phyloP scores from a whole-genome alignment of 768 basidiomycete genomes.

The Saitozyma sp. region DNA sequence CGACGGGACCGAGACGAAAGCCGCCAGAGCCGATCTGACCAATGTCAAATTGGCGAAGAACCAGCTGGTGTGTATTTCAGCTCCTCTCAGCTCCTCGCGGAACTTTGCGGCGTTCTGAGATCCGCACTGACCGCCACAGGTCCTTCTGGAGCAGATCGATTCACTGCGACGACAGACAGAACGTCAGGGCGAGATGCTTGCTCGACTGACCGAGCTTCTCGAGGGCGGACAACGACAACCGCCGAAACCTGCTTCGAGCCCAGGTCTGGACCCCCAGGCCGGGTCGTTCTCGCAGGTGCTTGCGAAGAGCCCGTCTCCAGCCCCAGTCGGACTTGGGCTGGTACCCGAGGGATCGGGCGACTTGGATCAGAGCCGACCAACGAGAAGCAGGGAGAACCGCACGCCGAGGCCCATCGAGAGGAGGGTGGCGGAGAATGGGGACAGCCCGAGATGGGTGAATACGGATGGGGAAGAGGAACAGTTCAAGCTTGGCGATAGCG shows the following conservation, averaged over 20 bases:
- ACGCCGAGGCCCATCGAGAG: not conserved
- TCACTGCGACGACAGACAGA: conserved; percentile 47
- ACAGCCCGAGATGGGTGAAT: not conserved
- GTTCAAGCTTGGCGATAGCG: not conserved
- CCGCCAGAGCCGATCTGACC: conserved; percentile 38
- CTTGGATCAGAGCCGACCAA: conserved; percentile 5
- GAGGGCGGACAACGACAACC: no score
- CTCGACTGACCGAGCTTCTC: conserved; percentile 11
- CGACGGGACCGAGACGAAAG: conserved; percentile 10
- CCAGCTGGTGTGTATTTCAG: conserved; percentile 35
- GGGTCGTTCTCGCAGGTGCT: not conserved
- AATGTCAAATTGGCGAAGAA: conserved; percentile 49
- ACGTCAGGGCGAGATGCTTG: conserved; percentile 46
- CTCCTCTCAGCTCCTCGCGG: not conserved
- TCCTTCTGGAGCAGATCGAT: conserved; percentile 44
- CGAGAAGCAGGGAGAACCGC: not conserved
- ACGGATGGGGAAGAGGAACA: not conserved
- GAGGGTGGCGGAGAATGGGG: not conserved
- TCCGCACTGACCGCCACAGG: conserved; percentile 15
- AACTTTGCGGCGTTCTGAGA: not conserved
- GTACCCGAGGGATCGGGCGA: conserved; percentile 6
- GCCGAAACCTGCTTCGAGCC: no score
- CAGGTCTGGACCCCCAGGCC: not conserved
- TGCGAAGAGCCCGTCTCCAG: no score
- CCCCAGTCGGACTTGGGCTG: not conserved